Base-by-base conservation (phyloP, 2,329 filamentous ascomycete genomes). In the Pestalotiopsis sp. region DNA sequence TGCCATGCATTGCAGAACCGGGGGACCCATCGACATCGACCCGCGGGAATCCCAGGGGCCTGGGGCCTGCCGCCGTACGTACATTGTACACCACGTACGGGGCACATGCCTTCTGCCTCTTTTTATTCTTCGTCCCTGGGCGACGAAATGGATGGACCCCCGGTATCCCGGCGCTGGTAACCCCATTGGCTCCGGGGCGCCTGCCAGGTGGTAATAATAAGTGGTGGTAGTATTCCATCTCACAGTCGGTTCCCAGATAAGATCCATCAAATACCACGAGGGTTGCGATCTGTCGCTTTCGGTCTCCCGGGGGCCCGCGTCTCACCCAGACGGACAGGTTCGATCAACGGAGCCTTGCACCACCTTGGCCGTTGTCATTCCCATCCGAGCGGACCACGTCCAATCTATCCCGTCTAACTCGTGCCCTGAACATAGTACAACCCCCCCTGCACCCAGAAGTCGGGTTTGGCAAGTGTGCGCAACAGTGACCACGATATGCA, bases 1-100 rank as follows among this genome's bases (percentile, higher is more conserved):
- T 61, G 59, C 59, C 59, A 36, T 61, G 59, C 59, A 61, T 61
- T 52, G 45, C 45, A 52, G 45, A 52, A 52, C 17, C 45, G 45
- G 45, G 45, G 45, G 45, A 27, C 31, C 11, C n/a, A 58, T 23
- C n/a, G 55, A 23, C n/a, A 20, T 38, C 31, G 38, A 61, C 59
- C 59, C n/a, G 25, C 25, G 31, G 59, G 27, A 31, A 31, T 31
- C 14, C 31, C 59, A 61, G 25, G 59, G 59, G 20, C 59, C 17
- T 38, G 13, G 23, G 59, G 25, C 31, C 31, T 39, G 59, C 59
- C 59, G 45, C 17, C 45, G n/a, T 52, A 6, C 41, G 5, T 17
- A 7, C 13, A 52, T 31, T 31, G 27, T 31, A 31, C 27, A 25
- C 25, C 25, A 25, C 25, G 17, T 52, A 52, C 45, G 45, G 45